phyloP scores from a whole-genome alignment of 495 filamentous ascomycete species.

The Lophiostoma macrostomum region DNA sequence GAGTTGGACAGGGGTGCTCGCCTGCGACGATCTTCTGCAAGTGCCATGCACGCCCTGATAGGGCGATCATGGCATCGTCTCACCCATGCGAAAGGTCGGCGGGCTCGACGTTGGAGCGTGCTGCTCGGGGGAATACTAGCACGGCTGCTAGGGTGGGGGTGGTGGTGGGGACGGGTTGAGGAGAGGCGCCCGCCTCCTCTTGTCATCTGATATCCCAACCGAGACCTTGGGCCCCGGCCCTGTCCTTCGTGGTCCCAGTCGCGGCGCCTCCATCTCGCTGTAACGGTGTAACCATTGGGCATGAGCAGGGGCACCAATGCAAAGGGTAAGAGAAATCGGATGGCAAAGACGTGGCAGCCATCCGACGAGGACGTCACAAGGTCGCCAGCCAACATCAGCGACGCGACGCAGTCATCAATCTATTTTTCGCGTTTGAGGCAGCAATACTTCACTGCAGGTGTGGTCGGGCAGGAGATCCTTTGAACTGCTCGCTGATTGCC shows the following conservation, averaged over 20 bases:
- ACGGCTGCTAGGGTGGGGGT: constrained; percentile 31
- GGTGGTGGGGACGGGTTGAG: constrained; percentile 10
- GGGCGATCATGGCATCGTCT: constrained; percentile 31
- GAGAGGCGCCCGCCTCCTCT: background rate
- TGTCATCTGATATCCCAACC: constrained; percentile 35
- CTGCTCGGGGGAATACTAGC: constrained; percentile 3
- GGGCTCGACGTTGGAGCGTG: constrained; percentile 25
- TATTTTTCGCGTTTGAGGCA: no score
- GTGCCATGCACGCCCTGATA: constrained; percentile 25
- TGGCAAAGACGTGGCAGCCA: constrained; percentile 31
- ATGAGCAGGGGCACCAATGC: constrained; percentile 16
- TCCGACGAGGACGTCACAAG: constrained; percentile 12
- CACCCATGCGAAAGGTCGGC: constrained; percentile 31
- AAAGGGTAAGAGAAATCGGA: constrained; percentile 19
- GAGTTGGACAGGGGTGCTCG: constrained; percentile 19
- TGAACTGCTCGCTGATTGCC: no score
- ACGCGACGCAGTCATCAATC: constrained; percentile 11
- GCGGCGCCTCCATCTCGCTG: background rate
- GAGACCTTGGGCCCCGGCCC: constrained; percentile 5
- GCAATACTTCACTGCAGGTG: no score
- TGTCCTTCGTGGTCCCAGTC: constrained; percentile 23
- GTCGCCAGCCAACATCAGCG: background rate
- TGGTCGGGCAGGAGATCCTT: no score
- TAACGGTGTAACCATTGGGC: constrained; percentile 1
- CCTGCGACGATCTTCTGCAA: constrained; percentile 36